These are phyloP conservation scores for Fusarium chlamydosporum DNA, from an alignment of 2,329 filamentous ascomycete genomes.

Conservation along the genomic window DNA sequence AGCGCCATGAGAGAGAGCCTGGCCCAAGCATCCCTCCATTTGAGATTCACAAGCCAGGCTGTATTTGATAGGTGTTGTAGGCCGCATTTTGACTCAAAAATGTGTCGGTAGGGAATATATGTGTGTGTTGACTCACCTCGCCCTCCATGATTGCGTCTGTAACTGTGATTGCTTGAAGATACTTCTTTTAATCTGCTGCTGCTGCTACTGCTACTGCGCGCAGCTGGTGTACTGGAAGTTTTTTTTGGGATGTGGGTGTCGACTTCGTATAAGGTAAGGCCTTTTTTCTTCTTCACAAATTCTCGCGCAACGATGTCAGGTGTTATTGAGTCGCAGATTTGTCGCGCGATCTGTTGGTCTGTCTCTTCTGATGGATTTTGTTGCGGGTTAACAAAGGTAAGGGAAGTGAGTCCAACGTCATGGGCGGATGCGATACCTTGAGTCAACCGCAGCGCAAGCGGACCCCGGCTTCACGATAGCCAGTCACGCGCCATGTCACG, in stretches of 20 bases:
- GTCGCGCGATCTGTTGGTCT: slow-evolving; percentile 21
- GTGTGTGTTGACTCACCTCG: slow-evolving; percentile 43
- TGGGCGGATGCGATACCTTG: slow-evolving; percentile 43
- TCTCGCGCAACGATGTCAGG: slow-evolving; percentile 15
- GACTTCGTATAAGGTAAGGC: slow-evolving; percentile 22
- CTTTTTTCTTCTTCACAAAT: slow-evolving; percentile 3
- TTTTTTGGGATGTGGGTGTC: slow-evolving; percentile 34
- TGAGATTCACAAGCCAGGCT: slow-evolving; percentile 29
- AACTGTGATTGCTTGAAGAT: slow-evolving; percentile 20
- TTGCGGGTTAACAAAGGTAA: slow-evolving; percentile 42
- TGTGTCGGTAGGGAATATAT: neutral
- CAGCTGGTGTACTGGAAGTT: slow-evolving; percentile 28
- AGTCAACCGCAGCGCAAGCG: slow-evolving; percentile 29
- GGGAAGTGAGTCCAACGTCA: slow-evolving; percentile 41
- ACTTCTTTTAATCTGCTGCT: slow-evolving; percentile 25
- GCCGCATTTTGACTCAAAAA: slow-evolving; percentile 1
- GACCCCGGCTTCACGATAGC: slow-evolving; percentile 22
- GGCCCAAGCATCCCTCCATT: slow-evolving; percentile 9
- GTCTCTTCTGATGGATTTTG: slow-evolving; percentile 29
- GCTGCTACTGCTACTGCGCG: slow-evolving; percentile 26
- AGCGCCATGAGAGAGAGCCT: slow-evolving; percentile 22
- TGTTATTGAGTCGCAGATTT: slow-evolving; percentile 3
- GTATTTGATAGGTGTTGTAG: slow-evolving; percentile 2
- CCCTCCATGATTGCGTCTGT: slow-evolving; percentile 44
- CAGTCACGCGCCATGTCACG: slow-evolving; percentile 36